Base-by-base conservation (phyloP, 768 basidiomycete species). In the Hygrocybe coccinea region DNA sequence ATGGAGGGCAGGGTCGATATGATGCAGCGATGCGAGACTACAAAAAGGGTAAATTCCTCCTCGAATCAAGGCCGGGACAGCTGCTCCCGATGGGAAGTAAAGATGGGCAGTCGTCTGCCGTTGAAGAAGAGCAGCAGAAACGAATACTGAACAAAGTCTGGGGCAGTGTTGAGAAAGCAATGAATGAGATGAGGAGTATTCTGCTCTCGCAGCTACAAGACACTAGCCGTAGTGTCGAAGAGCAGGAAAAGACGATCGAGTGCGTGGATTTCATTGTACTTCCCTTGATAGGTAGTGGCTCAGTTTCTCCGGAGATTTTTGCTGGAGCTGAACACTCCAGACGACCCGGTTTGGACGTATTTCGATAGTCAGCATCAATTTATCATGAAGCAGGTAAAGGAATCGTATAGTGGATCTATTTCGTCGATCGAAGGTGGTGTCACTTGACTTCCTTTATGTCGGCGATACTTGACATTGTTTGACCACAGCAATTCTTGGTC, bases 231-330 rank as follows among this genome's bases (percentile, higher is more conserved):
- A 85, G 81, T 45, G 79, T 93, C 3, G 97, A 99, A 60, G 95
- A 98, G 60, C 93, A 97, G 57, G 95, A 97, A 73, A 93, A 91
- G 75, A 97, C 91, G 1, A 88, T 99, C 53, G 95, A 98, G 97
- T 93, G 64, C 62, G 86, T 72, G 1, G 17, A 55, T 41, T 50
- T 25, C 37, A 12, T 48, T 34, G 7, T 22, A 19, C 44, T 10
- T 50, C 38, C n/a, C 10, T 47, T 36, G 33, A 34, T 45, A 10
- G 35, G 11, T 15, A 34, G 51, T 34, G 15, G 37, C 46, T 49
- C 10, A 39, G 35, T 6, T 55, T 15, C 41, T 48, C 9, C 19
- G 11, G 24, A 98, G 95, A 64, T 87, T 97, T 48, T 71, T 98
- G 33, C 74, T 94, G 49, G 95, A 99, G 59, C 72, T 99, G 55